Conservation (phyloP, 1,139 yeast species). For the Kodamaea suecica region DNA sequence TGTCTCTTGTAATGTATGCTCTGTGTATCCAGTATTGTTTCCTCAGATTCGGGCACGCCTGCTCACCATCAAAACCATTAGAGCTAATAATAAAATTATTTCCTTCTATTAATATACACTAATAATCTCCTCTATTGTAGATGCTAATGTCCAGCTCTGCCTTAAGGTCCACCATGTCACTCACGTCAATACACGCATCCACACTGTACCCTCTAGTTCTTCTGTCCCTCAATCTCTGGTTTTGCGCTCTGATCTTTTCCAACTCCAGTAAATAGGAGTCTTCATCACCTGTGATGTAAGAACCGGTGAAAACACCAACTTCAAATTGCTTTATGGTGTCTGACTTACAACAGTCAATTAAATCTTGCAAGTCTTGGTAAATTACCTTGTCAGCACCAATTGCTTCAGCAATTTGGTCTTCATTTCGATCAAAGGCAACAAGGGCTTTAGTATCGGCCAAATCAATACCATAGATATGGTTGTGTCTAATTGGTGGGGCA, state of each 20-base stretch:
- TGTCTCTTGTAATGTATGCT: too few relatives aligned
- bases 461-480: constrained; percentile 96
- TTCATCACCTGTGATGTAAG: constrained; percentile 89
- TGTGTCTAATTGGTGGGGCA: constrained; percentile 93
- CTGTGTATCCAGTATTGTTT: too few relatives aligned
- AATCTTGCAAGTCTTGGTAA: constrained; percentile 80
- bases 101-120: constrained; percentile 1
- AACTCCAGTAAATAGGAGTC: constrained; percentile 76
- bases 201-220: constrained; percentile 39
- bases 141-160: constrained; percentile 91
- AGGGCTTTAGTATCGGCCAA: constrained; percentile 92
- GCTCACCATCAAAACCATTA: too few relatives aligned
- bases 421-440: constrained; percentile 79
- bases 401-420: constrained; percentile 68
- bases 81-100: too few relatives aligned
- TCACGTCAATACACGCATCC: constrained; percentile 46
- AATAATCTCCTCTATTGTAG: constrained; percentile 81
- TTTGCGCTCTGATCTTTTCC: constrained; percentile 78
- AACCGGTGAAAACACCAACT: constrained; percentile 96
- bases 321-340: constrained; percentile 65
- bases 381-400: constrained; percentile 91
- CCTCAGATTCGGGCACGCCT: too few relatives aligned
- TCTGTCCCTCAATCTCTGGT: constrained; percentile 57
- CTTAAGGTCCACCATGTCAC: constrained; percentile 62
- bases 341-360: constrained; percentile 72